These are phyloP conservation scores for Lactarius evosmus DNA, from an alignment of 768 basidiomycete genomes.

Conservation along the genomic window DNA sequence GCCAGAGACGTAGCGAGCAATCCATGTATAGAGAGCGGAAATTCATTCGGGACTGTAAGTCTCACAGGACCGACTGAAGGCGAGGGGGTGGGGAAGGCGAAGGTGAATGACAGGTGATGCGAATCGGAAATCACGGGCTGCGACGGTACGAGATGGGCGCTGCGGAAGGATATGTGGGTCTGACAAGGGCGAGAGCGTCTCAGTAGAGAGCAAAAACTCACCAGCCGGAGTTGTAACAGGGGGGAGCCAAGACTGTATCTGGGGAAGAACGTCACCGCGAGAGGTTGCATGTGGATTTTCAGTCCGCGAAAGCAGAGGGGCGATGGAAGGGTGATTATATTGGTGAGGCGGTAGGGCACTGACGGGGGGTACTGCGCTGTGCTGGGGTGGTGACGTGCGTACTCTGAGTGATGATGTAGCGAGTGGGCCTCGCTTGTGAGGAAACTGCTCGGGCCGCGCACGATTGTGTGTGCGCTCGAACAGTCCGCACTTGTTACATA, in stretches of 20 bases:
- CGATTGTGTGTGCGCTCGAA: slow-evolving; percentile 80
- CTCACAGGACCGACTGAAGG: background rate
- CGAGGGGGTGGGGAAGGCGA: background rate
- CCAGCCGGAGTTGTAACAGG: slow-evolving; percentile 18
- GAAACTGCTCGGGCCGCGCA: slow-evolving; percentile 76
- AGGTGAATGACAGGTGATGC: background rate
- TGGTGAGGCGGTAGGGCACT: slow-evolving; percentile 46
- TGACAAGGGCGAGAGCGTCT: background rate
- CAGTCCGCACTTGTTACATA: slow-evolving; percentile 67
- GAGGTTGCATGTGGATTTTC: slow-evolving; percentile 28
- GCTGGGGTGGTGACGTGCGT: slow-evolving; percentile 34
- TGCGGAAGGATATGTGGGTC: slow-evolving; percentile 13
- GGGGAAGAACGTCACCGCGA: slow-evolving; percentile 21
- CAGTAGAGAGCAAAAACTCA: background rate
- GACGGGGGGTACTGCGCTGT: slow-evolving; percentile 46
- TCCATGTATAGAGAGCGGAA: background rate
- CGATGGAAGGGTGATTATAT: slow-evolving; percentile 52
- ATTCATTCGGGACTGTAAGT: background rate
- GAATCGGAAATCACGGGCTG: slow-evolving; percentile 10
- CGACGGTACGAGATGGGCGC: slow-evolving; percentile 23
- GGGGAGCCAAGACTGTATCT: slow-evolving; percentile 25
- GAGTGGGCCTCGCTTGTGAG: slow-evolving; percentile 72
- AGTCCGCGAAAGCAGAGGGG: slow-evolving; percentile 43
- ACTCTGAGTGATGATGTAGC: slow-evolving; percentile 48
- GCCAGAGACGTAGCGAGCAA: slow-evolving; percentile 1